A percentile compares a stretch with the other conserved stretches of the same genome.
phyloP scores from a whole-genome alignment of 108 stramenopile genomes.

The Asterionellopsis glacialis region DNA sequence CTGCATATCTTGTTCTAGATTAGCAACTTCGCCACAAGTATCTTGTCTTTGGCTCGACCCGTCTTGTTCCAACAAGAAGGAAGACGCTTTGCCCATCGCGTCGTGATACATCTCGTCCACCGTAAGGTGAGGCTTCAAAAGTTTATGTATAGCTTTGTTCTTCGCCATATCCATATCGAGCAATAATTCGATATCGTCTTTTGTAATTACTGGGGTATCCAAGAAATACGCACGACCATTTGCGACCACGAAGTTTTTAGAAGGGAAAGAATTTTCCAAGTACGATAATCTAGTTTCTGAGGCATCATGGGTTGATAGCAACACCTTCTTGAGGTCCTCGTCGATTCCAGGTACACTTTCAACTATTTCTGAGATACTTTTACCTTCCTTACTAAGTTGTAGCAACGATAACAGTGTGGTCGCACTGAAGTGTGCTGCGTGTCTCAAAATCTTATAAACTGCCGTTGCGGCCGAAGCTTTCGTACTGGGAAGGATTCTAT shows the following conservation, averaged over 20 bases:
- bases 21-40: not conserved
- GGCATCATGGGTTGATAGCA: conserved; percentile 5
- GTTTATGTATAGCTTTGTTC: conserved; percentile 36
- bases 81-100: conserved; percentile 21
- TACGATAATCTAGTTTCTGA: conserved; percentile 7
- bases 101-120: conserved; percentile 9
- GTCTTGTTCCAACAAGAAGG: conserved; percentile 19
- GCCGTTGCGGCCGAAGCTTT: conserved; percentile 17
- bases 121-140: conserved; percentile 32
- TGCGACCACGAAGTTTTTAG: conserved; percentile 28
- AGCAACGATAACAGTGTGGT: conserved; percentile 5
- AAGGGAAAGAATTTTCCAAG: conserved; percentile 7
- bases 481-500: conserved; percentile 51
- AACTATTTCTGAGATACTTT: not conserved
- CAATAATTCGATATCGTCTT: conserved; percentile 59
- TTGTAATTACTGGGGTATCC: conserved; percentile 12
- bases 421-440: conserved; percentile 26
- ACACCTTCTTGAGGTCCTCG: conserved; percentile 4
- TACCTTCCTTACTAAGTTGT: not conserved
- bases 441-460: conserved; percentile 29
- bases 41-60: conserved; percentile 10
- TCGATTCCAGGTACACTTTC: conserved; percentile 1
- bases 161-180: conserved; percentile 37
- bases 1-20: conserved; percentile 13
- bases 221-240: conserved; percentile 42